Evolutionary conservation across 2,329 filamentous ascomycete genomes (phyloP), one percentile per base, ranked within the genome.

Genomic region (Fusarium nematophilum): DNA sequence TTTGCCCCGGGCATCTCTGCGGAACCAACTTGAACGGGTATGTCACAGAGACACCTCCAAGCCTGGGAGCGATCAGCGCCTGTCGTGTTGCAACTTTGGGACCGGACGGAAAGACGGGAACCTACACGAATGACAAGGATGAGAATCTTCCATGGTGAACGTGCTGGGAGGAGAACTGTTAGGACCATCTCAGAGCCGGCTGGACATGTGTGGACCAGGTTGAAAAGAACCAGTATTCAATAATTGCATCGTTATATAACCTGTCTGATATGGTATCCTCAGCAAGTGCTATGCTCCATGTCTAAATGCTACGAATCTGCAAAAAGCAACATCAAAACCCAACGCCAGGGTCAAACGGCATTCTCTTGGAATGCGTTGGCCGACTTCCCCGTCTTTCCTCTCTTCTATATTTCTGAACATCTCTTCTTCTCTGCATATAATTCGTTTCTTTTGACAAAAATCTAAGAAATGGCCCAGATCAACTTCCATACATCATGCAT

Each of bases 241-340:
- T 56, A 55, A 56, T 46, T 29, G 43, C 52, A 51, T 57, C 37
- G 43, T 64, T 68, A 45, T 43, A 57, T 58, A 40, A 63, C 47
- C 38, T 57, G 46, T 55, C 34, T 51, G 54, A 64, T 58, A 43
- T 67, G 53, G 54, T 62, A 64, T 67, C 52, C 53, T 55, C 53
- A 50, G 42, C 59, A 57, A 48, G 62, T 64, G 39, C 27, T 40
- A 53, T 62, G 59, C 47, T 40, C 33, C 31, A 57, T 57, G 53
- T 54, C 47, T 40, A 59, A 54, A 59, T 52, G 48, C 45, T 59
- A 42, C 17, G 34, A 42, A 63, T 53, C 40, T 47, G 51, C 37
- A 31, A 60, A 60, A 56, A 36, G 23, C 37, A 39, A 49, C 38
- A 46, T 53, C 18, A 53, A 44, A 40, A 29, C 54, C 42, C 46